Conservation (phyloP, 2,329 filamentous ascomycete species). For the Trichoderma cornu-damae region DNA sequence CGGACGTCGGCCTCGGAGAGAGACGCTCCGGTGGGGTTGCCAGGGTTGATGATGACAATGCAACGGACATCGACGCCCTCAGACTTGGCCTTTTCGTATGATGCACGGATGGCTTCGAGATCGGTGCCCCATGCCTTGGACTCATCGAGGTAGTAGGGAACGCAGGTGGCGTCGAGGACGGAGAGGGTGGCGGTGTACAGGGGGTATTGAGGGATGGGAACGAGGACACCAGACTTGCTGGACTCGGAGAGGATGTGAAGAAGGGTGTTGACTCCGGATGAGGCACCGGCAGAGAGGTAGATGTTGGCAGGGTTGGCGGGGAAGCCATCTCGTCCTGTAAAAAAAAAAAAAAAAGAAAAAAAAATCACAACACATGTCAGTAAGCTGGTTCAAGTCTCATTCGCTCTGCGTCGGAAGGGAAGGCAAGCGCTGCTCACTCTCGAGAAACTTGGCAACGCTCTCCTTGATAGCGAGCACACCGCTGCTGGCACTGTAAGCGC, state of each 20-base stretch:
- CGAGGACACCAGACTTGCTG: constrained; percentile 74
- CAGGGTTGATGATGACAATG: constrained; percentile 96
- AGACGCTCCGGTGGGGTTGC: constrained; percentile 91
- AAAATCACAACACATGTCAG: background rate
- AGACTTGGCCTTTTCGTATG: constrained; percentile 67
- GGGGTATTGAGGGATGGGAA: constrained; percentile 96
- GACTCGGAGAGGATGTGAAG: constrained; percentile 80
- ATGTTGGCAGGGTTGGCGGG: constrained; percentile 74
- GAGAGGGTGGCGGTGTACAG: constrained; percentile 92
- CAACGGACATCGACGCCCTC: constrained; percentile 83
- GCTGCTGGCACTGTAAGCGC: constrained; percentile 92
- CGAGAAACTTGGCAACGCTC: constrained; percentile 88
- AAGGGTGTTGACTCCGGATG: constrained; percentile 89
- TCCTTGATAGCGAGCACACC: constrained; percentile 82
- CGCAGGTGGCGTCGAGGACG: constrained; percentile 76
- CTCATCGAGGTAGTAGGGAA: constrained; percentile 94
- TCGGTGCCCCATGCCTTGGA: constrained; percentile 82
- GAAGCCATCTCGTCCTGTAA: constrained; percentile 77
- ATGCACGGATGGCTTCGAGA: constrained; percentile 66
- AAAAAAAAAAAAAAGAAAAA: too few species aligned
- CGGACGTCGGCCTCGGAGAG: constrained; percentile 74
- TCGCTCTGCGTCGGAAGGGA: too few species aligned
- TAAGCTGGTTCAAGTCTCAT: background rate
- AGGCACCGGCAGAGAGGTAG: constrained; percentile 88
- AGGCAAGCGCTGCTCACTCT: constrained; percentile 53